Conservation (phyloP, 2,329 filamentous ascomycete species). For the Cladorrhinum sp. region DNA sequence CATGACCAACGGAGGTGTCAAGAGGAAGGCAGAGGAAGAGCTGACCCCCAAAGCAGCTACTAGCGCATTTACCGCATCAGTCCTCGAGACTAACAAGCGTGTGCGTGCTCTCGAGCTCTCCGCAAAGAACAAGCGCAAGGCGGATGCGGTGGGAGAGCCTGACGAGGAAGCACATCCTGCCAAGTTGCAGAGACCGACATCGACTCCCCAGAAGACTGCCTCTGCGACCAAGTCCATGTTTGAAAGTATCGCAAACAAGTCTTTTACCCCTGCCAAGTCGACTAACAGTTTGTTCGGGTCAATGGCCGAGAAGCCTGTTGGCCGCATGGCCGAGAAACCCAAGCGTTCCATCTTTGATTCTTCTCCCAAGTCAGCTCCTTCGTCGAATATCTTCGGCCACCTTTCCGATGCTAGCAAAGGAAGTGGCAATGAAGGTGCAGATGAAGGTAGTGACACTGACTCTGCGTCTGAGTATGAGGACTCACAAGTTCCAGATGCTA, state of each 20-base stretch:
- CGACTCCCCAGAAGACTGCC: conserved; percentile 34
- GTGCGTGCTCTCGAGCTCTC: conserved; percentile 40
- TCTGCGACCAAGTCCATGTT: conserved; percentile 56
- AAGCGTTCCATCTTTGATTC: conserved; percentile 36
- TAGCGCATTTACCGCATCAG: conserved; percentile 34
- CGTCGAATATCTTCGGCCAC: conserved; percentile 57
- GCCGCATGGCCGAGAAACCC: conserved; percentile 16
- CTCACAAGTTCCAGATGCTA: conserved; percentile 42
- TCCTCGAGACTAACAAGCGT: conserved; percentile 47
- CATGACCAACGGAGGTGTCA: conserved; percentile 38
- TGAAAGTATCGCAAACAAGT: conserved; percentile 54
- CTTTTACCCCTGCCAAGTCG: conserved; percentile 35
- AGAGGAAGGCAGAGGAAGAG: conserved; percentile 58
- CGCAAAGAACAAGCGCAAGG: conserved; percentile 54
- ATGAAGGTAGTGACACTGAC: conserved; percentile 35
- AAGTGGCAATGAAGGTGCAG: conserved; percentile 46
- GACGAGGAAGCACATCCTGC: conserved; percentile 45
- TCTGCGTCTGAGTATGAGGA: conserved; percentile 33
- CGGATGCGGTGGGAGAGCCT: conserved; percentile 41
- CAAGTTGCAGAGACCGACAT: conserved; percentile 48
- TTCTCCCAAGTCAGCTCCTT: conserved; percentile 36
- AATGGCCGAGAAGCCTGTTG: background rate
- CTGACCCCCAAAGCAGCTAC: conserved; percentile 37
- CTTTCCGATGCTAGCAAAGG: conserved; percentile 57
- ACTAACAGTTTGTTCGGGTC: conserved; percentile 32